A percentile compares a stretch with the other conserved stretches of the same genome.
Evolutionary conservation across 345 rosid genomes (phyloP).

Genomic region (Syzygium oleosum): DNA sequence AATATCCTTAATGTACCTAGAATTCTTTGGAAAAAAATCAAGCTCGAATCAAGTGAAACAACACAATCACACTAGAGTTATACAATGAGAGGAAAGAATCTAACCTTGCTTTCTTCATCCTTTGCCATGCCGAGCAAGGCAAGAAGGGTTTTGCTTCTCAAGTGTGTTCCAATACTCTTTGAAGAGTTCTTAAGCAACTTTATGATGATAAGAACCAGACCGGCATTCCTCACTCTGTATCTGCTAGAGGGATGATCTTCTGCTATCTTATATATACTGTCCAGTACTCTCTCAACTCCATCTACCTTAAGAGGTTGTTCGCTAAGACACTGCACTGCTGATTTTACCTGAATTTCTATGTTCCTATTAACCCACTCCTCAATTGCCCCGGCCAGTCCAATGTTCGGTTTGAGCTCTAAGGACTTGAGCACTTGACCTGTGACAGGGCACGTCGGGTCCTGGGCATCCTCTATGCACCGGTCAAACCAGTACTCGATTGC

Average conservation of each 20-base stretch:
- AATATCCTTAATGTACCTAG: background rate
- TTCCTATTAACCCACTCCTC: constrained; percentile 40
- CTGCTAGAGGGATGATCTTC: constrained; percentile 25
- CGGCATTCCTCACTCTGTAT: constrained; percentile 24
- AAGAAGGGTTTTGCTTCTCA: constrained; percentile 32
- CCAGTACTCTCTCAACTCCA: constrained; percentile 16
- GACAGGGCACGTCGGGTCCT: constrained; percentile 30
- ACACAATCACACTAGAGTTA: background rate
- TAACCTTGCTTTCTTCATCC: constrained; percentile 42
- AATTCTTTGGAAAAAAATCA: background rate
- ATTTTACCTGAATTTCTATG: constrained; percentile 5
- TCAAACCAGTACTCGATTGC: constrained; percentile 32
- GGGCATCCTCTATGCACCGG: constrained; percentile 23
- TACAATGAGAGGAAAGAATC: background rate
- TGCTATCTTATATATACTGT: constrained; percentile 15
- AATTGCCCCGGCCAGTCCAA: constrained; percentile 32
- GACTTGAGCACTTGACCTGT: constrained; percentile 30
- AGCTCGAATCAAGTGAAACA: background rate
- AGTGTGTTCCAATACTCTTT: constrained; percentile 14
- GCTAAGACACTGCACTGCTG: constrained; percentile 15
- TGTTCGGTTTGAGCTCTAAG: constrained; percentile 25
- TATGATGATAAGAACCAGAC: constrained; percentile 19
- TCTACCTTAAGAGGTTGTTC: constrained; percentile 13
- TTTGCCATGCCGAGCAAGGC: constrained; percentile 29
- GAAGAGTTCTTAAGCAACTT: constrained; percentile 18